A percentile compares a stretch with the other conserved stretches of the same genome.
These are phyloP conservation scores for Aureobasidium sp. DNA, from an alignment of 2,329 filamentous ascomycete genomes.

Conservation along the genomic window DNA sequence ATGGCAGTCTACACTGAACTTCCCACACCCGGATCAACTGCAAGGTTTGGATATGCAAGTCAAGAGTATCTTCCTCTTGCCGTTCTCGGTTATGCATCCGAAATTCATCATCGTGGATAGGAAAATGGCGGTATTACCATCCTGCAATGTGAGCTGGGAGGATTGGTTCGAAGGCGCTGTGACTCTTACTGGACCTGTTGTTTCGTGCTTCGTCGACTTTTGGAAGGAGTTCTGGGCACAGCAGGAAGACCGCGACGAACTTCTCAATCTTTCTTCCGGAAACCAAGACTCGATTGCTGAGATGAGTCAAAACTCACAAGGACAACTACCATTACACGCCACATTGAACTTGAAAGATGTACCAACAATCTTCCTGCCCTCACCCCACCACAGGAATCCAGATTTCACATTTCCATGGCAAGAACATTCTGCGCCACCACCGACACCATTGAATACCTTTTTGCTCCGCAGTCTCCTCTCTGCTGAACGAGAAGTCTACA, in stretches of 20 bases:
- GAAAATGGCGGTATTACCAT: constrained; percentile 58
- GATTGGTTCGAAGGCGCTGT: constrained; percentile 77
- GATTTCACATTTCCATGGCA: constrained; percentile 51
- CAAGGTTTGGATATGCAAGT: constrained; percentile 58
- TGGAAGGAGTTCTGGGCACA: constrained; percentile 60
- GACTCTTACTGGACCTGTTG: constrained; percentile 53
- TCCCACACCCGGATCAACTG: constrained; percentile 49
- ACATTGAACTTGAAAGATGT: constrained; percentile 19
- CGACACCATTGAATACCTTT: constrained; percentile 59
- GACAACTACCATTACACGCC: neutral
- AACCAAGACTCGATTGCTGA: neutral
- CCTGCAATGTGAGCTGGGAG: constrained; percentile 81
- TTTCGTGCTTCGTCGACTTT: constrained; percentile 55
- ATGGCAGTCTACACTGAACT: constrained; percentile 55
- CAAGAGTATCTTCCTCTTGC: constrained; percentile 70
- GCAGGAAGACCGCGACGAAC: neutral
- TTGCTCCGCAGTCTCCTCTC: constrained; percentile 48
- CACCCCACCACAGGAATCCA: constrained; percentile 62
- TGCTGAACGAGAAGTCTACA: constrained; percentile 51
- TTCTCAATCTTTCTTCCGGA: neutral
- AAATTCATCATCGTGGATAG: constrained; percentile 73
- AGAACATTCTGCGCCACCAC: constrained; percentile 40
- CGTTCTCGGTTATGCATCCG: constrained; percentile 80
- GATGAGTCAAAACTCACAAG: neutral
- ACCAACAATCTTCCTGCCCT: constrained; percentile 60